Evolutionary conservation across 805 yeast species (phyloP), one percentile per base, ranked within the genome.

Genomic region (Wickerhamomyces bisporus): DNA sequence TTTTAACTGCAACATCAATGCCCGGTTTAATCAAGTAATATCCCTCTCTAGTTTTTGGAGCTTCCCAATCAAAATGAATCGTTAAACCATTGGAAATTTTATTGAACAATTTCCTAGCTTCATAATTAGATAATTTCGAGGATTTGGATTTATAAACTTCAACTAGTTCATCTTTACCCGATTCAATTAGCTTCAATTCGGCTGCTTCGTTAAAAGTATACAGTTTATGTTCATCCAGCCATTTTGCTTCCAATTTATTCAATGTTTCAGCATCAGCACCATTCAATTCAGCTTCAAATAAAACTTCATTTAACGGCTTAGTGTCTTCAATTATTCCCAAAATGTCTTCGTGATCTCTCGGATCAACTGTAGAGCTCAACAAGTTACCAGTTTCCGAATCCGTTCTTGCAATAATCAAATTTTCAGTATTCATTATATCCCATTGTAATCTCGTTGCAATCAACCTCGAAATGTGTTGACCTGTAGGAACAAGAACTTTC

Each of bases 401-500:
- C 3, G 80, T 73, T 43, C 84, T 62, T 2, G 84, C 81, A 59
- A 78, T 77, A 15, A 77, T 53, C 47, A 77, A 55, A 54, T 75
- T 78, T 38, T 71, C 71, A 3, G 75, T 57, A 9, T 77, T 77
- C 82, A 77, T 75, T 20, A 78, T 58, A 55, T 77, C 84, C 79
- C 81, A 74, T 49, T 77, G 84, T 49, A 77, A 59, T 47, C 84
- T 65, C 1, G 81, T 70, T 5, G 83, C 81, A 26, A 72, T 55
- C 27, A 77, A 54, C 35, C 84, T 58, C 30, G 76, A 60, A 17
- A 78, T 53, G 41, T 77, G 81, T 15, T 77, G 72, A 2, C 74
- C 64, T 2, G 79, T 70, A 10, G 84, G 82, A 6, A 78, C 83
- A 16, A 77, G 47, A 2, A 77, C 79, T 40, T 78, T 76, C 4